Percentiles rank a stretch among this genome's conserved stretches.
Evolutionary conservation across 768 basidiomycete species (phyloP).

Genomic region (Lactifluus hygrophoroides): DNA sequence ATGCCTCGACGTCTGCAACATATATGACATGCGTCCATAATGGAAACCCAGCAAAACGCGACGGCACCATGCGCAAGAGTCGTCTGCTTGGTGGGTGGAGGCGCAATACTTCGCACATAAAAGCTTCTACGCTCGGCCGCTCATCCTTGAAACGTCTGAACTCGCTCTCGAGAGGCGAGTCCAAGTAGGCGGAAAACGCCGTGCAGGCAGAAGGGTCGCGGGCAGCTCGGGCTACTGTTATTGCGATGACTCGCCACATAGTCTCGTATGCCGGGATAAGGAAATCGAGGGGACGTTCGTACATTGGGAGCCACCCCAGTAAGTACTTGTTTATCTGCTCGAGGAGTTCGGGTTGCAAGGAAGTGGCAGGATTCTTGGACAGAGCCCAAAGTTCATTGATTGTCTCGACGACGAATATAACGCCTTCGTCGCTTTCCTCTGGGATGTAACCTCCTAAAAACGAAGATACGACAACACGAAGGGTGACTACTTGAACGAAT

Average conservation of each 20-base stretch:
- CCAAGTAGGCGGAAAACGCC: slow-evolving; percentile 33
- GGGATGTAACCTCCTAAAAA: background rate
- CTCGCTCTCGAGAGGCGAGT: slow-evolving; percentile 24
- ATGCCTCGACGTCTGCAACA: slow-evolving; percentile 24
- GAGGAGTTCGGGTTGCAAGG: slow-evolving; percentile 28
- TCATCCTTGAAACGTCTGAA: slow-evolving; percentile 24
- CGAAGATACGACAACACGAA: background rate
- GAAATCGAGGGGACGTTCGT: slow-evolving; percentile 39
- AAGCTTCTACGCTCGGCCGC: slow-evolving; percentile 29
- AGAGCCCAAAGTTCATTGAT: slow-evolving; percentile 42
- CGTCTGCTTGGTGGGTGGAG: slow-evolving; percentile 44
- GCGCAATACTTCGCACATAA: slow-evolving; percentile 39
- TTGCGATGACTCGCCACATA: slow-evolving; percentile 52
- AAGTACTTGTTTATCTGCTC: slow-evolving; percentile 31
- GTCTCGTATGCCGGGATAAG: slow-evolving; percentile 56
- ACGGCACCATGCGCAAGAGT: slow-evolving; percentile 29
- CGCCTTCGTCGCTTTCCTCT: slow-evolving; percentile 5
- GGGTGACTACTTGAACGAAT: slow-evolving; percentile 3
- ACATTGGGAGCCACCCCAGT: slow-evolving; percentile 33
- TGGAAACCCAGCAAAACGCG: slow-evolving; percentile 1
- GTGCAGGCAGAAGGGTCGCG: slow-evolving; percentile 24
- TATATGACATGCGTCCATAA: slow-evolving; percentile 6
- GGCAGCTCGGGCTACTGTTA: slow-evolving; percentile 32
- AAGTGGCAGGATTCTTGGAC: slow-evolving; percentile 31
- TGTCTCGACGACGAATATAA: slow-evolving; percentile 27